phyloP scores from a whole-genome alignment of 2,329 filamentous ascomycete species.

The Aureobasidium sp. region DNA sequence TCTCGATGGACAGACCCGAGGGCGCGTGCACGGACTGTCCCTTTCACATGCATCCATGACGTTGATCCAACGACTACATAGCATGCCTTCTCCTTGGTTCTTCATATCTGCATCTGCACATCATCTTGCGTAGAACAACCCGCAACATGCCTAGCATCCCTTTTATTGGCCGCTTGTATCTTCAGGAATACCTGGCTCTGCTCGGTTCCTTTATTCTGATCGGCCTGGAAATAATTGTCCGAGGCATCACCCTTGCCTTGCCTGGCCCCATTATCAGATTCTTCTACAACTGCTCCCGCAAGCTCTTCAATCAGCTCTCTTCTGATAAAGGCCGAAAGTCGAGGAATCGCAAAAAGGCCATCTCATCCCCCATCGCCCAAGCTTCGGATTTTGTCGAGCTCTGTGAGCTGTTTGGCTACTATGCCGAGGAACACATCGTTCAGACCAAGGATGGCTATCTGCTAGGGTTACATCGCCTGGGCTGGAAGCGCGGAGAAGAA shows the following conservation, averaged over 20 bases:
- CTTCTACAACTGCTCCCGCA: conserved; percentile 74
- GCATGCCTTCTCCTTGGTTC: too few species aligned
- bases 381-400: conserved; percentile 89
- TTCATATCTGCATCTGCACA: neutral
- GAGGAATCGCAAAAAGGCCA: conserved; percentile 56
- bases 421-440: conserved; percentile 91
- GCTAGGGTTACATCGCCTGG: conserved; percentile 79
- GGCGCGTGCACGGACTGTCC: neutral
- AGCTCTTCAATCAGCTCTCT: conserved; percentile 72
- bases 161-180: conserved; percentile 53
- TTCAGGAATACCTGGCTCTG: conserved; percentile 79
- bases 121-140: neutral
- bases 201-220: conserved; percentile 78
- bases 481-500: conserved; percentile 76
- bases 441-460: conserved; percentile 93
- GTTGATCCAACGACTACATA: conserved; percentile 2
- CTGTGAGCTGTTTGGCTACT: conserved; percentile 86
- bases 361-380: conserved; percentile 59
- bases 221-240: conserved; percentile 71
- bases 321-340: conserved; percentile 62
- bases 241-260: conserved; percentile 79
- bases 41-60: conserved; percentile 13
- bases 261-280: conserved; percentile 75
- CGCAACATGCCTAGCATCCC: conserved; percentile 50
- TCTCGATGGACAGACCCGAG: neutral